phyloP scores from a whole-genome alignment of 2,329 filamentous ascomycete species.

The Stagonosporopsis tanaceti region DNA sequence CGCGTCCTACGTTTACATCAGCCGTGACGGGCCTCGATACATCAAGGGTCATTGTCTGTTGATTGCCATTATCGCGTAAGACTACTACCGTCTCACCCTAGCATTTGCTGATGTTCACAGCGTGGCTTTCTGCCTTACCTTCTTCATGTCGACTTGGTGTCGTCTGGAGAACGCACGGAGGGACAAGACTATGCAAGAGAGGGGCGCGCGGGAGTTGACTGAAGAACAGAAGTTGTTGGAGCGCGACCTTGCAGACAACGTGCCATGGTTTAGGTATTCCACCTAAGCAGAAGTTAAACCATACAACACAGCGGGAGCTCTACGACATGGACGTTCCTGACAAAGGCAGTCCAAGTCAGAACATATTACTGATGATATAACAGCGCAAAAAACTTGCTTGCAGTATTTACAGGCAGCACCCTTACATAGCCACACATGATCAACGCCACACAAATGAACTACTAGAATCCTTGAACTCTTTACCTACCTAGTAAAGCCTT shows the following conservation, averaged over 20 bases:
- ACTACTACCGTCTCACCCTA: neutral
- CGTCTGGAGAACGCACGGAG: slow-evolving; percentile 64
- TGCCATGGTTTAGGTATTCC: slow-evolving; percentile 54
- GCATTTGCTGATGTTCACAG: slow-evolving; percentile 23
- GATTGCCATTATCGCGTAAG: slow-evolving; percentile 54
- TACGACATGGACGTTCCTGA: neutral
- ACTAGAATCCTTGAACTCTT: neutral
- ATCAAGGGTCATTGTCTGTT: slow-evolving; percentile 57
- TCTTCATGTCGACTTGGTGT: slow-evolving; percentile 66
- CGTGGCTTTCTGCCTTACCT: slow-evolving; percentile 60
- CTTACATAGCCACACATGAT: neutral
- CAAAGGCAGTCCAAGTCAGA: neutral
- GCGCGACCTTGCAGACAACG: slow-evolving; percentile 64
- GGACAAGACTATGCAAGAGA: slow-evolving; percentile 57
- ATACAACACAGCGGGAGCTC: neutral
- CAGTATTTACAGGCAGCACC: neutral
- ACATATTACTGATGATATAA: neutral
- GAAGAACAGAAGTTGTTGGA: slow-evolving; percentile 62
- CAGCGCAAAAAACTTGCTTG: neutral
- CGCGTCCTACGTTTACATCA: slow-evolving; percentile 59
- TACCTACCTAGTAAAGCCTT: slow-evolving; percentile 3
- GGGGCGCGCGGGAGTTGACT: slow-evolving; percentile 57
- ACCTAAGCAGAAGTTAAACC: slow-evolving; percentile 11
- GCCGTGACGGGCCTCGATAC: slow-evolving; percentile 55
- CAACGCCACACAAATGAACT: neutral